Base-by-base conservation (phyloP, 495 filamentous ascomycete species). In the Annulohypoxylon nitens region DNA sequence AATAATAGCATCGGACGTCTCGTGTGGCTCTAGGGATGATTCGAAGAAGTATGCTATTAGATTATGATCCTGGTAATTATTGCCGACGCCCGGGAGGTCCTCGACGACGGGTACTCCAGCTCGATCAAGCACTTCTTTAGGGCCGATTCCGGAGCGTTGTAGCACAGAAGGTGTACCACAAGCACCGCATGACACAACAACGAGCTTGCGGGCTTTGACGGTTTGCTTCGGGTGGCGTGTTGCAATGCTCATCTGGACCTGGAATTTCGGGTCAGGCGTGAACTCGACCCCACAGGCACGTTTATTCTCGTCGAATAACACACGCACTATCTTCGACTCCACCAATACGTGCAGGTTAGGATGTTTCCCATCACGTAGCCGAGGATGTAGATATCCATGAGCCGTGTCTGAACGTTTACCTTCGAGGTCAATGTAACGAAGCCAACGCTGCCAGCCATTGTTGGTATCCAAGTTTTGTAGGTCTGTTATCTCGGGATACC, bases 131-230 rank as follows among this genome's bases (percentile, higher is more conserved):
- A 83, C 48, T 1, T 78, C 70, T 2, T 67, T 75, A 14, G 67
- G 67, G 20, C 90, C 90, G 51, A 92, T 76, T 10, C 90, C 90
- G 0, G 90, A 92, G 0, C 89, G 82, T 72, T 92, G 89, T 9
- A 92, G 81, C 2, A 92, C 76, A 1, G 80, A 75, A 4, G 90
- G 88, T 0, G 90, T 85, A 12, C 85, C 83, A 18, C 86, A 80
- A 9, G 86, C 74, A 8, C 90, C 90, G n/a, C 85, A 86, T 1
- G 89, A 88, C 0, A 90, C 70, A 47, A 93, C 83, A 2, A 92
- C 86, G 3, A 81, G 72, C 61, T 79, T 87, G 10, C 75, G 79
- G 0, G 86, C 90, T 47, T 72, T 78, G 18, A 91, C n/a, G 1
- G 50, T 73, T 30, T 69, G 71, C 48, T 78, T 79, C 2, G 54